Base-by-base conservation (phyloP, 345 rosid species). In the Toxicodendron radicans region DNA sequence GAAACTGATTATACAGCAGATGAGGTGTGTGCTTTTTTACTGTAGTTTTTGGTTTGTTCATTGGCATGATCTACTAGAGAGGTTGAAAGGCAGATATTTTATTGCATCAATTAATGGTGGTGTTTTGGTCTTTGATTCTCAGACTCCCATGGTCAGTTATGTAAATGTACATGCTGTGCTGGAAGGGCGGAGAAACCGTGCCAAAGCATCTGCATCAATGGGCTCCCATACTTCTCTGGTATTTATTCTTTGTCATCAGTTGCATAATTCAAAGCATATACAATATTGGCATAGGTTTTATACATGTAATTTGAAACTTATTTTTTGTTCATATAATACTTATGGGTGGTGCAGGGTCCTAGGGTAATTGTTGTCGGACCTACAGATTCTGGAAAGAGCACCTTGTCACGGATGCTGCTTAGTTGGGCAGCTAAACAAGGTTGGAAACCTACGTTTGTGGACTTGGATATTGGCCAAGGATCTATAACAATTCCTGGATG, bases 361-460 rank as follows among this genome's bases (percentile, higher is more conserved):
- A 80, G 98, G 73, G 93, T 91, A 72, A 91, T 92, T 78, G 88
- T 92, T 46, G 97, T 91, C 49, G 98, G 97, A 53, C 98, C 96
- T 71, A 83, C 87, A 1, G 99, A 95, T 88, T 93, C 89, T n/a
- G 98, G 97, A 57, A 95, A 95, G 85, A 93, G 97, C 83, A 87
- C 98, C 35, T 78, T 91, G 80, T 83, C 93, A 2, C 90, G 85
- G 75, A 95, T 95, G 96, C 99, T 95, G 72, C 91, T 95, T 53
- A 95, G 98, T 77, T 95, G 99, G 98, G 94, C 98, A 66, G 95
- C 97, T 68, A 95, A 92, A 82, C 94, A 81, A 62, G 97, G 95
- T 52, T 95, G 90, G 91, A 89, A 91, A 78, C 97, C 94, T 75
- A 90, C 91, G 23, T 95, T 78, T 83, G 93, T 92, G 48, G 97